Percentiles rank a stretch among this genome's conserved stretches.
Conservation (phyloP, 495 filamentous ascomycete species). For the Hyaloscypha hepaticicola region DNA sequence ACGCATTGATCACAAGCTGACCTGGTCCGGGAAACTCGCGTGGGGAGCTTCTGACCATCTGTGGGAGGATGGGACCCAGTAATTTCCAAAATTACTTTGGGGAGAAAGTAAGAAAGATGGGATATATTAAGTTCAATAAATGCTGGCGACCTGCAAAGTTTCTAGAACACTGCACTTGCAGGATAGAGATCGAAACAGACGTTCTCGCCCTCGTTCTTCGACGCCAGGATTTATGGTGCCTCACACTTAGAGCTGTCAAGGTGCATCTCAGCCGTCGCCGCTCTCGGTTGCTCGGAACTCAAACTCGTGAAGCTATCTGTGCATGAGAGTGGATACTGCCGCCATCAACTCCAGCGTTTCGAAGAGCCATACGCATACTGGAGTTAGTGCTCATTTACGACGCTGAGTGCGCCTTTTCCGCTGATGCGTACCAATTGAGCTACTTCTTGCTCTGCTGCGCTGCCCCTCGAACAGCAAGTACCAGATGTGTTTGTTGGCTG, state of each 20-base stretch:
- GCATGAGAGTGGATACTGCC: constrained; percentile 5
- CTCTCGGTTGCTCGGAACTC: constrained; percentile 3
- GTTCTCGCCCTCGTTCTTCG: background rate
- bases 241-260: constrained; percentile 4
- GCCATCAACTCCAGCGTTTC: constrained; percentile 12
- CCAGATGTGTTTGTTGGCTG: background rate
- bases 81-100: background rate
- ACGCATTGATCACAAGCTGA: constrained; percentile 5
- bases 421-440: constrained; percentile 23
- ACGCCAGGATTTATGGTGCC: background rate
- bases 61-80: constrained; percentile 6
- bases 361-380: background rate
- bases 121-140: background rate
- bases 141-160: background rate
- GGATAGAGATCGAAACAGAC: background rate
- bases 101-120: background rate
- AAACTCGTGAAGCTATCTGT: background rate
- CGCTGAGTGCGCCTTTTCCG: constrained; percentile 15
- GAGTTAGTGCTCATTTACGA: background rate
- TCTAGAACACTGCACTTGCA: background rate
- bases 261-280: background rate
- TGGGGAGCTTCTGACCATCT: constrained; percentile 1
- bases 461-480: background rate
- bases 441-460: background rate
- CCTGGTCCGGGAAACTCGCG: constrained; percentile 3